Evolutionary conservation across 345 rosid species (phyloP), one percentile per base, ranked within the genome.

Genomic region (Citrus inodora): DNA sequence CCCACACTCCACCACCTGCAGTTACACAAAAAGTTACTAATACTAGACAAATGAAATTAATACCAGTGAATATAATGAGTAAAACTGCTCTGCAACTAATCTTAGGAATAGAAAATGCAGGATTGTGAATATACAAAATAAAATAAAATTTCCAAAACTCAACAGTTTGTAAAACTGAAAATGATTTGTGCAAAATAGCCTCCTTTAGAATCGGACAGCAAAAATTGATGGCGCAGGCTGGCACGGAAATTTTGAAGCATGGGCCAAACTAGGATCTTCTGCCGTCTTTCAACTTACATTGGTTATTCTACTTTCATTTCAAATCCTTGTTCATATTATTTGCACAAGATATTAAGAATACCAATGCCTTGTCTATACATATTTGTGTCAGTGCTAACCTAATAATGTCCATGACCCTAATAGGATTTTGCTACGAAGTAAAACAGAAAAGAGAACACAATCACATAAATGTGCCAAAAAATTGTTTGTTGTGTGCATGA

Each of bases 1-100:
- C 93, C 98, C 98, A 93, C 78, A 93, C 80, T 30, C 98, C 98
- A 70, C 93, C 98, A 85, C 92, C 98, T 92, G 89, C 83, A 88
- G 33, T 82, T 61, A 55, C 74, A 79, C 27, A 82, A 75, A 70
- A 42, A 65, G 55, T 53, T 51, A 71, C 38, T 65, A 77, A 79
- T 11, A 56, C 78, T 35, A 69, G 73, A 71, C 30, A 25, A n/a
- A 62, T 83, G 21, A 60, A 59, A 51, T 35, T 37, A 58, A 38
- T 22, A 42, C 30, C 42, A 51, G 69, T 10, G 24, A 51, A 30
- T 35, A 65, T 10, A 64, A 22, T 51, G 32, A 30, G 32, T 14
- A 46, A 76, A 22, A 32, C 56, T 4, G 10, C 27, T 32, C 53
- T 6, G 11, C 14, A 66, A 76, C 70, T 42, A 64, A 25, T 75